Evolutionary conservation across 2,329 filamentous ascomycete species (phyloP).

Genomic region (Exophiala mesophila): DNA sequence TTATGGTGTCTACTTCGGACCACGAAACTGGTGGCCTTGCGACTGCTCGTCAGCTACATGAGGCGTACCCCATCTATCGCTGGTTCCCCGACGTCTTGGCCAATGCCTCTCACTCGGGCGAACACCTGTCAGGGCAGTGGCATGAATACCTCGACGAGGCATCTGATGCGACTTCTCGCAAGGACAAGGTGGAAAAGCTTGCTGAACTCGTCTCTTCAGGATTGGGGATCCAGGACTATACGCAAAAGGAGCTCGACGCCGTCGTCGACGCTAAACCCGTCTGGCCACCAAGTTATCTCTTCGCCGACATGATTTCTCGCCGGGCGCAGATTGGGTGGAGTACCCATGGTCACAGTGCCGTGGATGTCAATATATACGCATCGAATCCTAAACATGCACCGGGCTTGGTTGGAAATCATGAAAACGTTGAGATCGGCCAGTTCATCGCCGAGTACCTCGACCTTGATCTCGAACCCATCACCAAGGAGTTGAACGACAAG

Average conservation of each 20-base stretch:
- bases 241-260: constrained; percentile 62
- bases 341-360: constrained; percentile 87
- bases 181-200: constrained; percentile 18
- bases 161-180: constrained; percentile 12
- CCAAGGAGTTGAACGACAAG: constrained; percentile 59
- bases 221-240: constrained; percentile 72
- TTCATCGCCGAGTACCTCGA: constrained; percentile 76
- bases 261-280: constrained; percentile 56
- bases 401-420: constrained; percentile 74
- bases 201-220: constrained; percentile 59
- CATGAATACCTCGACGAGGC: constrained; percentile 50
- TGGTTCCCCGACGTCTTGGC: constrained; percentile 83
- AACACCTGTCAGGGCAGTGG: constrained; percentile 63
- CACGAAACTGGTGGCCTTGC: constrained; percentile 92
- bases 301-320: constrained; percentile 81
- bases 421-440: constrained; percentile 86
- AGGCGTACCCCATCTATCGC: constrained; percentile 60
- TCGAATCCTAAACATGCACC: constrained; percentile 61
- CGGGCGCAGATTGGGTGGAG: constrained; percentile 92
- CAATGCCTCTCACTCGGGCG: constrained; percentile 70
- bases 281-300: constrained; percentile 54
- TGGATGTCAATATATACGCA: constrained; percentile 95
- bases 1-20: constrained; percentile 87
- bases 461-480: constrained; percentile 74
- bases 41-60: constrained; percentile 65